These are phyloP conservation scores for Phytophthora uliginosa DNA, from an alignment of 352 stramenopile species.

Conservation along the genomic window DNA sequence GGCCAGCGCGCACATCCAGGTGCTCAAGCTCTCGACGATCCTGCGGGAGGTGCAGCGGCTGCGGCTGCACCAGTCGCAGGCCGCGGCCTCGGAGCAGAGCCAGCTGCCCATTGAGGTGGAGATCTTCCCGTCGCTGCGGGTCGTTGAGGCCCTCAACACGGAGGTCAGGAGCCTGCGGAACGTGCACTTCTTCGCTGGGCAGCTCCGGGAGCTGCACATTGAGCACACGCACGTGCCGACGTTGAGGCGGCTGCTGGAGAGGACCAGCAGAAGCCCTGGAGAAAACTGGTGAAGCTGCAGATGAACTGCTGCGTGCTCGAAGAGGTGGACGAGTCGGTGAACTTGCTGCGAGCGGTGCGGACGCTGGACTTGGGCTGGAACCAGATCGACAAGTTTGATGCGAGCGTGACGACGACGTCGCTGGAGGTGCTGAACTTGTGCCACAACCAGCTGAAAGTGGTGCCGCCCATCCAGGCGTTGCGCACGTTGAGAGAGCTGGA, in stretches of 20 bases:
- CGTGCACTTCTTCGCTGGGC: slow-evolving; percentile 75
- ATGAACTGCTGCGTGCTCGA: slow-evolving; percentile 76
- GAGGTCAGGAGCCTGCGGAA: slow-evolving; percentile 51
- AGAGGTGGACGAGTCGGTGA: slow-evolving; percentile 64
- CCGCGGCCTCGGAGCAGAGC: background rate
- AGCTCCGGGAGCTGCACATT: slow-evolving; percentile 74
- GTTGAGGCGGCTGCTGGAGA: slow-evolving; percentile 53
- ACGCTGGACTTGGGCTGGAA: slow-evolving; percentile 83
- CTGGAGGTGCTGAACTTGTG: slow-evolving; percentile 72
- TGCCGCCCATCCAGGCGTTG: slow-evolving; percentile 60
- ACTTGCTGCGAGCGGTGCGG: slow-evolving; percentile 51
- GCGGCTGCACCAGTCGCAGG: slow-evolving; percentile 65
- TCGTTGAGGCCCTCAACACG: slow-evolving; percentile 73
- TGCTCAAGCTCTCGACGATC: slow-evolving; percentile 91
- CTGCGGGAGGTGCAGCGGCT: slow-evolving; percentile 77
- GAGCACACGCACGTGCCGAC: slow-evolving; percentile 68
- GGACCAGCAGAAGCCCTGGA: slow-evolving; percentile 36
- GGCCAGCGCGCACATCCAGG: slow-evolving; percentile 81
- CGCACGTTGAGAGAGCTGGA: slow-evolving; percentile 60
- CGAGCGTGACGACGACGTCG: slow-evolving; percentile 35
- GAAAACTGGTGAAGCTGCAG: slow-evolving; percentile 59
- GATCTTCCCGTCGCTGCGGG: slow-evolving; percentile 82
- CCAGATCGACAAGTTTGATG: slow-evolving; percentile 56
- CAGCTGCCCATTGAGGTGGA: slow-evolving; percentile 67
- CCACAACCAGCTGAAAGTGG: slow-evolving; percentile 64